These are phyloP conservation scores for Favolaschia claudopus DNA, from an alignment of 768 basidiomycete species.

Conservation along the genomic window DNA sequence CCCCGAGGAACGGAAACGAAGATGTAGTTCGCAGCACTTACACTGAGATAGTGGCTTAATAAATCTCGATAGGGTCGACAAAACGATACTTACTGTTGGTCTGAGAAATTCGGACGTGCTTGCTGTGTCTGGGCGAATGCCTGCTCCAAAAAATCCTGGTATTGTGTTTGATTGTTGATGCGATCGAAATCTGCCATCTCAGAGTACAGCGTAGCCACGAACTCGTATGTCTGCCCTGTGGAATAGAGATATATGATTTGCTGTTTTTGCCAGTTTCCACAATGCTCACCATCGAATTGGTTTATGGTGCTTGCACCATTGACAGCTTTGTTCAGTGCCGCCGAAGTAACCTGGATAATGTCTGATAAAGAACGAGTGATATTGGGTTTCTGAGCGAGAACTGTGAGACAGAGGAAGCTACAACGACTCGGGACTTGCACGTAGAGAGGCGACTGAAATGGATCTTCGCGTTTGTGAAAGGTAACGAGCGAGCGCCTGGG, in stretches of 20 bases:
- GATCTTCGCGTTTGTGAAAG: no score
- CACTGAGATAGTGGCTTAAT: no score
- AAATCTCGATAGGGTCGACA: no score
- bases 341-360: neutral
- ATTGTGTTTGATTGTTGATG: neutral
- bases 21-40: no score
- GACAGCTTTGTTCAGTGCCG: conserved; percentile 3
- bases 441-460: no score
- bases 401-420: neutral
- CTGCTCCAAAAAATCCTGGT: neutral
- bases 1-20: no score
- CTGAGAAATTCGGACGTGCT: neutral
- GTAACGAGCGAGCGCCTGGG: no score
- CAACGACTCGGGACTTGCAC: neutral
- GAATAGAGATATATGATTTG: neutral
- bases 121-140: neutral
- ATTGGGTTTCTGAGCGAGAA: conserved; percentile 21
- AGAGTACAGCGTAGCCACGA: neutral
- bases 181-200: conserved; percentile 12
- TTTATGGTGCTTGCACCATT: neutral
- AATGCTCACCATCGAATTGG: neutral
- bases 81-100: neutral
- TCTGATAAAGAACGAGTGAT: neutral
- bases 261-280: neutral
- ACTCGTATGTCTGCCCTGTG: conserved; percentile 2